Evolutionary conservation across 768 basidiomycete species (phyloP).

Genomic region (Tylopilus felleus): DNA sequence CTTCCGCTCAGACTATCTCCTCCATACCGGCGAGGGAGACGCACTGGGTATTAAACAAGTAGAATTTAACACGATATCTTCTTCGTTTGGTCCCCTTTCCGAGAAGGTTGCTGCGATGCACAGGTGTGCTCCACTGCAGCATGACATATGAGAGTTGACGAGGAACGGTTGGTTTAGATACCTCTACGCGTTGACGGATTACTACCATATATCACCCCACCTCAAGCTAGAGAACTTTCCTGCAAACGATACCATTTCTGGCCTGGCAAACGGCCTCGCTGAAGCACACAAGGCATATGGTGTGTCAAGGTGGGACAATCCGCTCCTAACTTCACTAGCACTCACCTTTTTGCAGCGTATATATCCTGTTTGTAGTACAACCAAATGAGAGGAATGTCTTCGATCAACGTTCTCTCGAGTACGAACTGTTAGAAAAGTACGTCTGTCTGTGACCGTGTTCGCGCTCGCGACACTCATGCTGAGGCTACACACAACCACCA

Average conservation of each 20-base stretch:
- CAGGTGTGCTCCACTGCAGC: constrained; percentile 51
- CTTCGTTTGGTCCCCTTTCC: constrained; percentile 83
- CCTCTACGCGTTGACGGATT: constrained; percentile 60
- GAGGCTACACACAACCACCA: constrained; percentile 25
- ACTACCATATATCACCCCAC: constrained; percentile 56
- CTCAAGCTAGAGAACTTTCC: constrained; percentile 63
- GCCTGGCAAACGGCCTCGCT: constrained; percentile 73
- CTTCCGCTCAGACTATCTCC: constrained; percentile 92
- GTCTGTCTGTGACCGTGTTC: constrained; percentile 15
- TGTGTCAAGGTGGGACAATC: constrained; percentile 41
- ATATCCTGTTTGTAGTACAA: constrained; percentile 87
- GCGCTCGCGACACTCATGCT: neutral
- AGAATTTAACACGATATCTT: constrained; percentile 96
- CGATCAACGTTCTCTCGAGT: constrained; percentile 88
- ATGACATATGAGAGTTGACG: neutral
- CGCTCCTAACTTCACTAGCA: neutral
- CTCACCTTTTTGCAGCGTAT: constrained; percentile 34
- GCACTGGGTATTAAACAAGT: constrained; percentile 76
- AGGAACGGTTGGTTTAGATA: constrained; percentile 47
- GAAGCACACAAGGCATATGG: constrained; percentile 76
- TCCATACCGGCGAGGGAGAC: constrained; percentile 52
- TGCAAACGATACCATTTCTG: constrained; percentile 63
- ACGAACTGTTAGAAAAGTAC: constrained; percentile 76
- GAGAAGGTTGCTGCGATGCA: constrained; percentile 69
- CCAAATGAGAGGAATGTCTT: constrained; percentile 89